Evolutionary conservation across 2,329 filamentous ascomycete species (phyloP).

Genomic region (Rutstroemia sp.): DNA sequence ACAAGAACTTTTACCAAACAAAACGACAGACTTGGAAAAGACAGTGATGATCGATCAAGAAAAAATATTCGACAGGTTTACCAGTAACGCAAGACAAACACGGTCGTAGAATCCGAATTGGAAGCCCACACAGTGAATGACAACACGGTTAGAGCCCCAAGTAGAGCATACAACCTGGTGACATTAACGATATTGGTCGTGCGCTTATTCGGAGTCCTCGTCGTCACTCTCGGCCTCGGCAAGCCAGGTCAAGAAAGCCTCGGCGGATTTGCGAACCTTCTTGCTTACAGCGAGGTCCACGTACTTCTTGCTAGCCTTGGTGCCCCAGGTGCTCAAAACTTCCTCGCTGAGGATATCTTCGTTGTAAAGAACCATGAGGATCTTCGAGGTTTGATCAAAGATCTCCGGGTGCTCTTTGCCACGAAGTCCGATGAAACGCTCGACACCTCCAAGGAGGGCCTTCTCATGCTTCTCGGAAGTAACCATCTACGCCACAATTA

Average conservation of each 20-base stretch:
- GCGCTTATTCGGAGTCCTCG: constrained; percentile 49
- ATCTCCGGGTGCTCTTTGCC: constrained; percentile 75
- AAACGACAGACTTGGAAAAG: not conserved
- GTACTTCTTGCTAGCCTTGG: constrained; percentile 97
- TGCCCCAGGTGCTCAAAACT: constrained; percentile 81
- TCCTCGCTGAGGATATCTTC: constrained; percentile 85
- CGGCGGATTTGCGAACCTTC: constrained; percentile 91
- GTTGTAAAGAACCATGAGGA: constrained; percentile 86
- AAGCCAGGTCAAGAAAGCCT: constrained; percentile 92
- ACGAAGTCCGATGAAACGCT: constrained; percentile 72
- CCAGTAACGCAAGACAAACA: no score
- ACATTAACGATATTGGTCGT: not conserved
- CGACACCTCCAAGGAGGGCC: constrained; percentile 88
- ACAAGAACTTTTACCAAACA: not conserved
- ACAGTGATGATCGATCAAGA: not conserved
- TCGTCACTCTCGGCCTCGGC: constrained; percentile 73
- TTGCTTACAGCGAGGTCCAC: constrained; percentile 82
- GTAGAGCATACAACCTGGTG: not conserved
- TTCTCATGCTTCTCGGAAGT: constrained; percentile 92
- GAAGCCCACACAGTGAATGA: no score
- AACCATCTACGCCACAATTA: constrained; percentile 49
- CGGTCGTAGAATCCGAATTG: no score
- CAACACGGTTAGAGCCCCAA: not conserved
- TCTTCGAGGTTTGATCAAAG: constrained; percentile 69
- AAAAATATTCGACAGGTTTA: not conserved